Conservation (phyloP, 2,329 filamentous ascomycete genomes). For the Cryphonectria nitschkei region DNA sequence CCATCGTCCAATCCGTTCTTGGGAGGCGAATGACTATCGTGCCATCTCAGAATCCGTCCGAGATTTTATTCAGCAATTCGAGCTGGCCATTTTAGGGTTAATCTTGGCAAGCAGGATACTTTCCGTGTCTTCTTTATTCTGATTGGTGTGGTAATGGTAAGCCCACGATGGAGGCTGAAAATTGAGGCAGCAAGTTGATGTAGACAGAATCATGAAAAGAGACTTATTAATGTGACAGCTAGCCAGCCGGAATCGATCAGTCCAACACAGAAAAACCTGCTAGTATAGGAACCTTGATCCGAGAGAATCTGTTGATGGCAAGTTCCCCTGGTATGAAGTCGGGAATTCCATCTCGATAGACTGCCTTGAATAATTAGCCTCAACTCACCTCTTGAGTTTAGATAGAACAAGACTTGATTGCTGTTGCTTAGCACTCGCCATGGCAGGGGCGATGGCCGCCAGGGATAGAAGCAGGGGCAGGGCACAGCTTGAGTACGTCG, state of each 20-base stretch:
- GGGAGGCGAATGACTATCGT: not conserved
- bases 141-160: not conserved
- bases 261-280: not conserved
- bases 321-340: not conserved
- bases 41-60: not conserved
- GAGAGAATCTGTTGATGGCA: too few species aligned
- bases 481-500: not conserved
- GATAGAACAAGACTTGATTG: too few species aligned
- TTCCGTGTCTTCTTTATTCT: not conserved
- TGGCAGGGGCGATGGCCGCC: not conserved
- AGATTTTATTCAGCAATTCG: not conserved
- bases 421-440: not conserved
- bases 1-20: conserved; percentile 9
- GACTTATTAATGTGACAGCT: not conserved
- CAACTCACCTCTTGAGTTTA: not conserved
- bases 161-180: not conserved
- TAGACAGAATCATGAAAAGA: not conserved
- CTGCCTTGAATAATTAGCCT: not conserved
- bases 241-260: not conserved
- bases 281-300: not conserved
- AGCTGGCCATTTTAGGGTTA: not conserved
- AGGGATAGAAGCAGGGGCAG: not conserved
- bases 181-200: not conserved
- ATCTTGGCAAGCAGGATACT: not conserved
- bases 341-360: not conserved